Evolutionary conservation across 1,284 basidiomycete genomes (phyloP).

Genomic region (Volvariella volvacea): DNA sequence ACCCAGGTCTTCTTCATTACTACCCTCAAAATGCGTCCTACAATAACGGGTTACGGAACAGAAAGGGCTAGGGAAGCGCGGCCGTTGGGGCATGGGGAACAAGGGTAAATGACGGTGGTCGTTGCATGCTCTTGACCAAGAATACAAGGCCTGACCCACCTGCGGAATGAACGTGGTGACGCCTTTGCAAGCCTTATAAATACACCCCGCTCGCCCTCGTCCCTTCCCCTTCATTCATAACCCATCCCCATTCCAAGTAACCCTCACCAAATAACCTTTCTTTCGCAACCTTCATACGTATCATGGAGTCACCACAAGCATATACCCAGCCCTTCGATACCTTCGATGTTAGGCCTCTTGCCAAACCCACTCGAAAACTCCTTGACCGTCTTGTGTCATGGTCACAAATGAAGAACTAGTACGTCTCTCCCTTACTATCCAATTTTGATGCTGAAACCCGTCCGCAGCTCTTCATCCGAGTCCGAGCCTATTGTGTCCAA

Average conservation of each 20-base stretch:
- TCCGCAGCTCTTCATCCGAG: not conserved
- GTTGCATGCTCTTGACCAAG: too few relatives aligned
- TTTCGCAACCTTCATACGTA: not conserved
- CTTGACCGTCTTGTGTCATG: not conserved
- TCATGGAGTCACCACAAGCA: not conserved
- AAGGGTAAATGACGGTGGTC: too few relatives aligned
- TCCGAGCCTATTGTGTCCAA: conserved; percentile 17
- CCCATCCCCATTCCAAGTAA: not conserved
- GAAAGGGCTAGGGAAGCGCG: too few relatives aligned
- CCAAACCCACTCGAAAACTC: not conserved
- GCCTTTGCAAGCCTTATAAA: too few relatives aligned
- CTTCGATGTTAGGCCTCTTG: not conserved
- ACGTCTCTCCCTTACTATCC: not conserved
- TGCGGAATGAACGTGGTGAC: too few relatives aligned
- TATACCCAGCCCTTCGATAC: not conserved
- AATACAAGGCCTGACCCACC: too few relatives aligned
- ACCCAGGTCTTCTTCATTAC: too few relatives aligned
- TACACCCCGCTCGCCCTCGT: too few relatives aligned
- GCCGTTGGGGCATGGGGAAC: too few relatives aligned
- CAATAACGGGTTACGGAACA: too few relatives aligned
- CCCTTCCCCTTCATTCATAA: too few relatives aligned
- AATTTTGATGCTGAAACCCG: not conserved
- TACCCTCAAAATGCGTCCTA: too few relatives aligned
- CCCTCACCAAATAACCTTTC: not conserved
- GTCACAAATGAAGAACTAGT: not conserved